phyloP scores from a whole-genome alignment of 2,329 filamentous ascomycete genomes.

The Fusarium gaditjirri region DNA sequence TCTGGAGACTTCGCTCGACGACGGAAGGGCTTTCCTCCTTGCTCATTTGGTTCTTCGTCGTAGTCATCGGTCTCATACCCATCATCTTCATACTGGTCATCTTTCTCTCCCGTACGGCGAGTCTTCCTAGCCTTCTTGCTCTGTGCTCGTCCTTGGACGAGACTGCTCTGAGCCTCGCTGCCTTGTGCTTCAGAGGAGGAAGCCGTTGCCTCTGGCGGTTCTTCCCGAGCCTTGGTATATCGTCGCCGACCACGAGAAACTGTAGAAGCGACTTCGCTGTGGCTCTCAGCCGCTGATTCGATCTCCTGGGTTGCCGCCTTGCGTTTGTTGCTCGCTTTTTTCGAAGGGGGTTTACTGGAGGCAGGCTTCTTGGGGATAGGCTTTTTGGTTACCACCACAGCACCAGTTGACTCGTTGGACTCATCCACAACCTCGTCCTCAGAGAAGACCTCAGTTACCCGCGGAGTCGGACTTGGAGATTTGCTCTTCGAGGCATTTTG shows the following conservation, averaged over 20 bases:
- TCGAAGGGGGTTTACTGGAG: neutral
- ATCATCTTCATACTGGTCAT: conserved; percentile 17
- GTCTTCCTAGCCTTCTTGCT: neutral
- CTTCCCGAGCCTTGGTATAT: neutral
- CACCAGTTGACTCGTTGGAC: neutral
- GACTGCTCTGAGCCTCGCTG: conserved; percentile 13
- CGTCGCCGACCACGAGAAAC: neutral
- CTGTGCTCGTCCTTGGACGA: neutral
- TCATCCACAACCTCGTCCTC: neutral
- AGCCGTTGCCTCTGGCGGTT: neutral
- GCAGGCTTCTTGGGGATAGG: neutral
- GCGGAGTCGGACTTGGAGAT: neutral
- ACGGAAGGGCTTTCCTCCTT: neutral
- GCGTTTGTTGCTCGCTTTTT: neutral
- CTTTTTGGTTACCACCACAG: neutral
- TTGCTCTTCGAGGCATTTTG: neutral
- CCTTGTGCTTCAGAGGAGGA: neutral
- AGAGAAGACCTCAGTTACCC: neutral
- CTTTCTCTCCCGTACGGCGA: neutral
- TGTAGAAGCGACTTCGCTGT: conserved; percentile 6
- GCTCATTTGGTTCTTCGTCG: neutral
- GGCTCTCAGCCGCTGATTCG: neutral
- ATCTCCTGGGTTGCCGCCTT: neutral
- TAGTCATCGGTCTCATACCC: conserved; percentile 4
- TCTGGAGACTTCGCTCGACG: conserved; percentile 41